These are phyloP conservation scores for Cytospora chrysosperma DNA, from an alignment of 2,329 filamentous ascomycete genomes.

Conservation along the genomic window DNA sequence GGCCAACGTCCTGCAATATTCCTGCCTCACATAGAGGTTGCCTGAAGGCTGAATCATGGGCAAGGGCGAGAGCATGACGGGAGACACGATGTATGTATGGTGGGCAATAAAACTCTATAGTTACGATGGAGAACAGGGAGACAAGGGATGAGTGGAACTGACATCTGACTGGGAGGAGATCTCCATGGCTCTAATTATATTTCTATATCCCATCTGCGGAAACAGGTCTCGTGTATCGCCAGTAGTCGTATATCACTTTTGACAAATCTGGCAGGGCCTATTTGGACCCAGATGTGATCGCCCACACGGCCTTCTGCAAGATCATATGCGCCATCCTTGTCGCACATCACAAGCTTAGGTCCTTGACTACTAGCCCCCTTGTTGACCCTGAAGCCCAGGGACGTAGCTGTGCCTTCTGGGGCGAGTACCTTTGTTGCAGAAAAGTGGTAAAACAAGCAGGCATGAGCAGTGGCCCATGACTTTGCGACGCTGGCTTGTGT, in stretches of 20 bases:
- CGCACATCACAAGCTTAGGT: slow-evolving; percentile 8
- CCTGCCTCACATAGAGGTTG: not conserved
- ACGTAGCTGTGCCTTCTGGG: not conserved
- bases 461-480: not conserved
- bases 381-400: not conserved
- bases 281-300: slow-evolving; percentile 12
- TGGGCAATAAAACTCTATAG: slow-evolving; percentile 1
- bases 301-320: slow-evolving; percentile 11
- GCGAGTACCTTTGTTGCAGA: slow-evolving; percentile 1
- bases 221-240: slow-evolving; percentile 16
- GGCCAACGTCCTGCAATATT: slow-evolving; percentile 3
- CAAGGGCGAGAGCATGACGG: not conserved
- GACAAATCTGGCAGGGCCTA: slow-evolving; percentile 16
- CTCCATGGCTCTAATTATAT: slow-evolving; percentile 20
- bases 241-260: slow-evolving; percentile 17
- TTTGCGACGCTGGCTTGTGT: slow-evolving; percentile 11
- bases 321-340: slow-evolving; percentile 16
- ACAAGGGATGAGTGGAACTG: slow-evolving; percentile 10
- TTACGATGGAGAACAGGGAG: not conserved
- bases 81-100: not conserved
- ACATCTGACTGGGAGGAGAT: slow-evolving; percentile 13
- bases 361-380: slow-evolving; percentile 4
- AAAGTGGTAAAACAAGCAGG: slow-evolving; percentile 5
- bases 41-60: slow-evolving; percentile 11
- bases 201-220: slow-evolving; percentile 9